A percentile compares a stretch with the other conserved stretches of the same genome.
These are phyloP conservation scores for Hyaloscypha bicolor DNA, from an alignment of 495 filamentous ascomycete species.

Conservation along the genomic window DNA sequence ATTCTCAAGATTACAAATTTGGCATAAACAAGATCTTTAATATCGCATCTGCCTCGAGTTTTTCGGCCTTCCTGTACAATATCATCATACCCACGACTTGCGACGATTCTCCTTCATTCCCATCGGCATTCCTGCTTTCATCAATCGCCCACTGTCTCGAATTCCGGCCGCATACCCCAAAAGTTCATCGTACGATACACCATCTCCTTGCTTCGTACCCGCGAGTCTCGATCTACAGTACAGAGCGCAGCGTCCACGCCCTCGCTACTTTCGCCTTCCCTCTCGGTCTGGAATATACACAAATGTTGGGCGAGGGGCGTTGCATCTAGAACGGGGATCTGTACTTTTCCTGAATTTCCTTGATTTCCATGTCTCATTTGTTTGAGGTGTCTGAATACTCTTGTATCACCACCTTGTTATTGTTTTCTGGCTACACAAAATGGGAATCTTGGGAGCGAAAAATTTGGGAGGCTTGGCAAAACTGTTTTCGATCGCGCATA, in stretches of 20 bases:
- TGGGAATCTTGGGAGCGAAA: conserved; percentile 26
- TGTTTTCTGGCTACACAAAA: conserved; percentile 31
- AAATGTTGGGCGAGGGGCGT: conserved; percentile 23
- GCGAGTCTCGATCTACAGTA: conserved; percentile 25
- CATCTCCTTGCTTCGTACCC: background rate
- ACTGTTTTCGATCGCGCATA: conserved; percentile 31
- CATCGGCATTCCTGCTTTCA: conserved; percentile 20
- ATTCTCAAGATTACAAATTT: conserved; percentile 24
- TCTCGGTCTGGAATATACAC: conserved; percentile 14
- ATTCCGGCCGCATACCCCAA: conserved; percentile 3
- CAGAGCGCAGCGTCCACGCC: conserved; percentile 9
- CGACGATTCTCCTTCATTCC: conserved; percentile 32
- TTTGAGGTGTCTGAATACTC: conserved; percentile 3
- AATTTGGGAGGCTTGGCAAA: conserved; percentile 27
- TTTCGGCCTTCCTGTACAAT: conserved; percentile 24
- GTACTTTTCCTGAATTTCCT: conserved; percentile 14
- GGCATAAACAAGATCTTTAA: conserved; percentile 19
- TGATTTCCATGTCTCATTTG: conserved; percentile 13
- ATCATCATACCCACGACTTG: conserved; percentile 27
- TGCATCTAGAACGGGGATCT: conserved; percentile 31
- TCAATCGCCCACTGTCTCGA: conserved; percentile 2
- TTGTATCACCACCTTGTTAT: conserved; percentile 26
- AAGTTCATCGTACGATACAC: background rate
- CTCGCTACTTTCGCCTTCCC: background rate
- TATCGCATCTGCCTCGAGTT: conserved; percentile 4